These are phyloP conservation scores for Cladophialophora psammophila DNA, from an alignment of 2,329 filamentous ascomycete species.

Conservation along the genomic window DNA sequence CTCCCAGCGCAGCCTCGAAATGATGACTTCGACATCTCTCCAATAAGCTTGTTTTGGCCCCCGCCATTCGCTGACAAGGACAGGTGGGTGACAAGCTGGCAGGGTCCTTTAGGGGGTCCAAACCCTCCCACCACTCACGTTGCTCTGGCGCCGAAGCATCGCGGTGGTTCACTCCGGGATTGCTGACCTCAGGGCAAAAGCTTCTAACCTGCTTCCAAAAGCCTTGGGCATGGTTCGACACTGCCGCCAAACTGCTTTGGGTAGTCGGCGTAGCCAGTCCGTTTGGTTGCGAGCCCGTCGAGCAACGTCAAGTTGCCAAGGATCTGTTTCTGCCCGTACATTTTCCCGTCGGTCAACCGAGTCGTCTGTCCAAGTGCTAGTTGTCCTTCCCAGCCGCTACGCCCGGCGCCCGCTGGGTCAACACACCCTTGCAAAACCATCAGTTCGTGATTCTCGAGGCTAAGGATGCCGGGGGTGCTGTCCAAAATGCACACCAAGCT, in stretches of 20 bases:
- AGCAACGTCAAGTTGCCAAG: constrained; percentile 11
- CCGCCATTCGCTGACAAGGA: constrained; percentile 18
- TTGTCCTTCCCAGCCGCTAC: constrained; percentile 10
- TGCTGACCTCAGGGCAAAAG: constrained; percentile 29
- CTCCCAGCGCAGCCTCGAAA: background rate
- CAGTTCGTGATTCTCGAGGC: constrained; percentile 20
- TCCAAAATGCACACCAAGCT: constrained; percentile 9
- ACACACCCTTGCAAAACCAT: constrained; percentile 21
- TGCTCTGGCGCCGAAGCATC: background rate
- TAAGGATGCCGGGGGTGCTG: constrained; percentile 18
- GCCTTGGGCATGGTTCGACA: constrained; percentile 21
- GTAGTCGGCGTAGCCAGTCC: constrained; percentile 24
- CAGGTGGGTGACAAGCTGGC: constrained; percentile 3
- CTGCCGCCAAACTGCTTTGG: constrained; percentile 24
- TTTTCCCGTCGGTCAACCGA: constrained; percentile 37
- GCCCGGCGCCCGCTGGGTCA: constrained; percentile 5
- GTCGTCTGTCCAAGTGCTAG: background rate
- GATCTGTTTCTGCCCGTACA: constrained; percentile 7
- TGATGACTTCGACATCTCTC: constrained; percentile 18
- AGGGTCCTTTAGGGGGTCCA: background rate
- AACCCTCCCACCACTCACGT: background rate
- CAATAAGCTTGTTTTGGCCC: constrained; percentile 7
- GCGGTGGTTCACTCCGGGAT: constrained; percentile 28
- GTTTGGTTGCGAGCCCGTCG: constrained; percentile 15
- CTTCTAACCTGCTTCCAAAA: constrained; percentile 28